Evolutionary conservation across 2,329 filamentous ascomycete genomes (phyloP), one percentile per base, ranked within the genome.

Genomic region (Claviceps digitariae): DNA sequence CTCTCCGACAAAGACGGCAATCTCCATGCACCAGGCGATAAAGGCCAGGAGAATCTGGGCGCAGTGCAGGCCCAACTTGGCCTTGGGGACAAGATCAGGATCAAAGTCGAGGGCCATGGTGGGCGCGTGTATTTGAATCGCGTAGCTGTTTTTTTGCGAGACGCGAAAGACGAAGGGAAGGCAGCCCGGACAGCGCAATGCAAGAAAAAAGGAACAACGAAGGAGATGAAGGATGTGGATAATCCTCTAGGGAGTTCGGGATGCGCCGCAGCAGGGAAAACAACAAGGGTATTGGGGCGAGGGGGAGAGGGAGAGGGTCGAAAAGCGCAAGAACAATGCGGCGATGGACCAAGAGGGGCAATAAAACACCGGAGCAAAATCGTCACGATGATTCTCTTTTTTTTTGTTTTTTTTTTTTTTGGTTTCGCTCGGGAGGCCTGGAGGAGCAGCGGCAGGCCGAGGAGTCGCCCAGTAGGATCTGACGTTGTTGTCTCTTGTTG

Each of bases 31-130:
- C 72, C 79, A 83, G 59, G 75, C 69, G 25, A 82, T 69, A 48
- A 83, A 71, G 47, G 70, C 75, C 25, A 81, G 60, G 48, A 78
- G 58, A 55, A 76, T 72, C 68, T 84, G 81, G 54, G 69, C 64
- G 51, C 71, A 66, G 66, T 84, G 82, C 44, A 82, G 64, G 52
- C 71, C 74, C 55, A 83, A 66, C 68, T 84, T 84, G 66, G 74
- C 65, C 56, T 67, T 67, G 52, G 79, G 78, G 44, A 82, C 69
- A 58, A 72, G 68, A 61, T 79, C 74, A 41, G 77, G 70, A 62
- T 81, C 71, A 63, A 77, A 67, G 58, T 80, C 75, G 60, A 79
- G 58, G 57, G 72, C 69, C 61, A 70, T 69, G 68, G 77, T 31
- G 20, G 41, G 51, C 34, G 46, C 36, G 34, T 36, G 4, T 46